Percentiles rank a stretch among this genome's conserved stretches.
Evolutionary conservation across 2,329 filamentous ascomycete species (phyloP).

Genomic region (Cladorrhinum sp.): DNA sequence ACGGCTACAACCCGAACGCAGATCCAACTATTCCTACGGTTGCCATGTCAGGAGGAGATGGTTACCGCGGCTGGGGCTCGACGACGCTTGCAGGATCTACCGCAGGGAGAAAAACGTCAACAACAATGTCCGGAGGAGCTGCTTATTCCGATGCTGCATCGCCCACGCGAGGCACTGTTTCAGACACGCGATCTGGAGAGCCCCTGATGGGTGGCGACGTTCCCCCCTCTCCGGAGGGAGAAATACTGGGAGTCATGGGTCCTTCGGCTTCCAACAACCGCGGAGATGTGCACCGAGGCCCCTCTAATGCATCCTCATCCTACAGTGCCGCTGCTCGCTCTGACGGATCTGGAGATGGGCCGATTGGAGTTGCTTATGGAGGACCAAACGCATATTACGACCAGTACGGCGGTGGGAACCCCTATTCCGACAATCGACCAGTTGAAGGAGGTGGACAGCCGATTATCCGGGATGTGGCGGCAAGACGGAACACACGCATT

Average conservation of each 20-base stretch:
- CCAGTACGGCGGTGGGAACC: constrained; percentile 56
- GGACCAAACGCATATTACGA: constrained; percentile 53
- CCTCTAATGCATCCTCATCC: constrained; percentile 93
- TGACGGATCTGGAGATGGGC: constrained; percentile 58
- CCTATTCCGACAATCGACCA: constrained; percentile 47
- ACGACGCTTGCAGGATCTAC: constrained; percentile 66
- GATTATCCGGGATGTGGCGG: constrained; percentile 89
- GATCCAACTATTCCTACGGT: constrained; percentile 70
- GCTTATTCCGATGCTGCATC: constrained; percentile 72
- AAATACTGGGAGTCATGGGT: constrained; percentile 80
- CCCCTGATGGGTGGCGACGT: constrained; percentile 54
- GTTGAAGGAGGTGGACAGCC: constrained; percentile 59
- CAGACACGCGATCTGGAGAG: constrained; percentile 69
- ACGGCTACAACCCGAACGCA: constrained; percentile 95
- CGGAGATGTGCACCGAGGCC: constrained; percentile 76
- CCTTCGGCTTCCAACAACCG: constrained; percentile 65
- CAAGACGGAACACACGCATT: constrained; percentile 89
- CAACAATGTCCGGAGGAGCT: constrained; percentile 77
- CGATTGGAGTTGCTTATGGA: constrained; percentile 46
- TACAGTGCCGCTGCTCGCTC: constrained; percentile 83
- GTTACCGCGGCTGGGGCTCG: constrained; percentile 93
- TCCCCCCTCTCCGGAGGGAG: constrained; percentile 62
- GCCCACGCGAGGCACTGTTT: constrained; percentile 61
- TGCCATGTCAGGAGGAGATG: constrained; percentile 57
- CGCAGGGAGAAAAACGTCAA: constrained; percentile 75